Percentiles rank a stretch among this genome's conserved stretches.
phyloP scores from a whole-genome alignment of 1,284 basidiomycete genomes.

The Ceratobasidium sp. region DNA sequence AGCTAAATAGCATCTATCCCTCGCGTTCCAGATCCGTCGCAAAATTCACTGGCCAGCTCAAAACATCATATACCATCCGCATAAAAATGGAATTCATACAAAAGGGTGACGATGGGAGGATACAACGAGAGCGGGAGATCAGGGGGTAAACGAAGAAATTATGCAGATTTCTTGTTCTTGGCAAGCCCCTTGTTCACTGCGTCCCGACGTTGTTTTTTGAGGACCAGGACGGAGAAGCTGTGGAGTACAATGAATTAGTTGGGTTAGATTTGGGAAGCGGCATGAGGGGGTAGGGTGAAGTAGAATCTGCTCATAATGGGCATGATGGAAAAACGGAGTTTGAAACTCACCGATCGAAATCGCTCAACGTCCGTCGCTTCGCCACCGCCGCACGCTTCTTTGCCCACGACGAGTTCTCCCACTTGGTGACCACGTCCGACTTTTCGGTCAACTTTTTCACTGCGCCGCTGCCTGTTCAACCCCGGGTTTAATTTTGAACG shows the following conservation, averaged over 20 bases:
- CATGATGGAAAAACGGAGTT: background rate
- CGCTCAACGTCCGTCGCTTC: slow-evolving; percentile 82
- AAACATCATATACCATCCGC: slow-evolving; percentile 23
- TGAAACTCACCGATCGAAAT: slow-evolving; percentile 82
- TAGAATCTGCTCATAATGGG: too few species aligned
- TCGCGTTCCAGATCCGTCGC: too few species aligned
- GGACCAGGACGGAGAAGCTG: slow-evolving; percentile 76
- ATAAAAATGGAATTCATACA: slow-evolving; percentile 35
- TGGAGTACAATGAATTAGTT: too few species aligned
- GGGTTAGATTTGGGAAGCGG: too few species aligned
- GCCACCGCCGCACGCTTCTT: slow-evolving; percentile 86
- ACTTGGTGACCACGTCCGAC: slow-evolving; percentile 80
- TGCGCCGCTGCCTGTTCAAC: slow-evolving; percentile 65
- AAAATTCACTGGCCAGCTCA: too few species aligned
- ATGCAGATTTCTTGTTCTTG: slow-evolving; percentile 62
- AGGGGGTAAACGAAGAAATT: slow-evolving; percentile 34
- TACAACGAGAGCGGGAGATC: slow-evolving; percentile 16
- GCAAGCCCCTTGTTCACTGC: slow-evolving; percentile 73
- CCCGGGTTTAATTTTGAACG: too few species aligned
- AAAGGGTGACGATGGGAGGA: background rate
- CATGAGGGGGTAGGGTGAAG: too few species aligned
- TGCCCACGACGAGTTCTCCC: slow-evolving; percentile 87
- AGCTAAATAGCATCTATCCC: too few species aligned
- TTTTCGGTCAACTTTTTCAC: slow-evolving; percentile 92
- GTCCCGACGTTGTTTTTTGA: slow-evolving; percentile 82